Base-by-base conservation (phyloP, 495 filamentous ascomycete genomes). In the Penicillium ucsense region DNA sequence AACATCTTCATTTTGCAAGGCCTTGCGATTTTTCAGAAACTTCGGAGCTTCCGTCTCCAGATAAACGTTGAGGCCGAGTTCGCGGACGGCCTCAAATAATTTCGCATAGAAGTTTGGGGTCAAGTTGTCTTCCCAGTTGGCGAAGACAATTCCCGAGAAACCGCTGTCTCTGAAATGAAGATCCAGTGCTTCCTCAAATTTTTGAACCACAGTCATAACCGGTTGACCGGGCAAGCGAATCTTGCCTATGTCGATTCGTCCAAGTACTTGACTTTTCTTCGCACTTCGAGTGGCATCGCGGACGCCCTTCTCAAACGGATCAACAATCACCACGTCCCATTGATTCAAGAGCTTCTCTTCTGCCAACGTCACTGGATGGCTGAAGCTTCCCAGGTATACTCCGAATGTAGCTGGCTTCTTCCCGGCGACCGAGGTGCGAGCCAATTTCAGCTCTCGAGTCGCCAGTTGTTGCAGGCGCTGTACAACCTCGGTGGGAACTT, bases 321-420 rank as follows among this genome's bases (percentile, higher is more conserved):
- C 72, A 10, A 77, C 58, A 5, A 79, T 57, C 33, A 77, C 43
- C 10, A 72, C 51, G 45, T 79, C 72, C 71, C 70, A 77, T 55
- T 67, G 64, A 29, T 55, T 42, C 4, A 77, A 53, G 27, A 76
- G 33, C 5, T 48, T 55, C 35, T 53, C 37, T 47, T 76, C 60
- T 6, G 62, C 51, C 30, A 59, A 40, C 9, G 56, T 63, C 1
- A 57, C 58, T 8, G 69, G 68, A 30, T 53, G 53, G 9, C 48
- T 52, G 32, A 79, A 65, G 5, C 48, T 44, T 10, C 75, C 75
- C 4, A 79, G 57, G 46, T 75, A 77, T 10, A 75, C 67, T 7
- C 74, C 75, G 49, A 75, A 76, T 12, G 71, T 69, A 4, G 58
- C 54, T 6, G 71, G 70, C 45, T 72, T 72, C 29, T 49, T 53